Base-by-base conservation (phyloP, 176 grass and related monocot genomes). In the Alloteropsis semialata region DNA sequence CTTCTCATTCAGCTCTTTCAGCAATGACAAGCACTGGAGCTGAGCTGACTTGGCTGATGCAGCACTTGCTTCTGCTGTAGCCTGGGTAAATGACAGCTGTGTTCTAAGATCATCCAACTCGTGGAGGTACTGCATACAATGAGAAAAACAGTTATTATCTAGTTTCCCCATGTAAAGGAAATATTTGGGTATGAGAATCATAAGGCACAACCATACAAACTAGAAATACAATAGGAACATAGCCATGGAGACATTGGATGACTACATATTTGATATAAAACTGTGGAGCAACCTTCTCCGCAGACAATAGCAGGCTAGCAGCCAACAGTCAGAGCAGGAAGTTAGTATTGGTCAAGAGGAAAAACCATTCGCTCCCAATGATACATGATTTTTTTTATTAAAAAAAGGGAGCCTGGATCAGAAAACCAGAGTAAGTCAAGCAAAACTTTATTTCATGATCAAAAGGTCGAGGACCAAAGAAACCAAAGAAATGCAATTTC, bases 1-100 rank as follows among this genome's bases (percentile, higher is more conserved):
- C 72, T 93, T 95, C 74, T 98, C 96, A 56, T 93, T 88, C 60
- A 98, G 66, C 50, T 98, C 92, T 89, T 82, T 89, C 59, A 92
- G 76, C 49, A 92, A 83, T 41, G 69, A 80, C 37, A 90, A 57
- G 78, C 90, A 94, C 43, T 94, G 92, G 37, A 81, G 48, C 85
- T 92, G 80, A 29, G 95, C 90, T 62, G 86, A 92, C 58, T 91
- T 79, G 18, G 95, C 95, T 46, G 92, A 92, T 88, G 81, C 85
- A 82, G 77, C 88, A 85, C 92, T 97, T 32, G 88, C 90, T 66
- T 94, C 95, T 56, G 95, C 92, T 32, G 88, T 94, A 51, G 88
- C 92, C 74, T 51, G 92, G 28, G 90, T 97, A 45, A 83, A 53
- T 27, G 86, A 91, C 12, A 97, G 54, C 64, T 89, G 84, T 33